Conservation (phyloP, 2,329 filamentous ascomycete species). For the Phialophora verrucosa region DNA sequence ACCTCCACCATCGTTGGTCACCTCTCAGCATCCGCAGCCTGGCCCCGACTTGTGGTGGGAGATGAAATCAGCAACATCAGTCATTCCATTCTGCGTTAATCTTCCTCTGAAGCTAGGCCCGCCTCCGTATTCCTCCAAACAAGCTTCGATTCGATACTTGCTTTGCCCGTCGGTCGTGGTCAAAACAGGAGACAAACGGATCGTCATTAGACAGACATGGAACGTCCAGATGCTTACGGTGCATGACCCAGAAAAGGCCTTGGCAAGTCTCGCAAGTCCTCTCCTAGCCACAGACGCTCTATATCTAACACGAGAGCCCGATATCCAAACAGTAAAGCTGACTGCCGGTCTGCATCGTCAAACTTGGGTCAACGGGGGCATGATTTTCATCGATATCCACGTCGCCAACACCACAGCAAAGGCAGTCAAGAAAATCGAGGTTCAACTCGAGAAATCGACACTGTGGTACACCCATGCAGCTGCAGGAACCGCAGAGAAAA, state of each 20-base stretch:
- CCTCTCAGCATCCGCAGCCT: slow-evolving; percentile 47
- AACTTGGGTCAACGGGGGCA: slow-evolving; percentile 63
- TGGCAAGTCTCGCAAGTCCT: slow-evolving; percentile 56
- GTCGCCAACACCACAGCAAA: slow-evolving; percentile 57
- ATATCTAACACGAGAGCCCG: slow-evolving; percentile 50
- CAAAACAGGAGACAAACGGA: slow-evolving; percentile 54
- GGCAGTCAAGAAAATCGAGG: slow-evolving; percentile 56
- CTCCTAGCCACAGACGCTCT: slow-evolving; percentile 49
- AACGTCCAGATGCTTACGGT: slow-evolving; percentile 59
- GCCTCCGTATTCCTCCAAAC: slow-evolving; percentile 59
- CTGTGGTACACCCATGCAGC: slow-evolving; percentile 48
- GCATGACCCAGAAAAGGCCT: slow-evolving; percentile 62
- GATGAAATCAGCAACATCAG: slow-evolving; percentile 54
- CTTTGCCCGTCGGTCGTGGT: slow-evolving; percentile 56
- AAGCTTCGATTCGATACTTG: slow-evolving; percentile 58
- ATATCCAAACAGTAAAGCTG: slow-evolving; percentile 53
- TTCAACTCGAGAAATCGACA: slow-evolving; percentile 55
- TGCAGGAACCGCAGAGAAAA: slow-evolving; percentile 56
- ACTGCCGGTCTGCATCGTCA: slow-evolving; percentile 63
- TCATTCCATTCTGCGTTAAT: slow-evolving; percentile 59
- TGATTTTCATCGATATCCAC: slow-evolving; percentile 61
- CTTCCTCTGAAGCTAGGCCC: slow-evolving; percentile 61
- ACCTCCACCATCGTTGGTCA: slow-evolving; percentile 58
- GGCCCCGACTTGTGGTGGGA: slow-evolving; percentile 52
- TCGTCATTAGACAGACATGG: slow-evolving; percentile 57